phyloP scores from a whole-genome alignment of 441 rosid species.

The Corymbia calophylla region DNA sequence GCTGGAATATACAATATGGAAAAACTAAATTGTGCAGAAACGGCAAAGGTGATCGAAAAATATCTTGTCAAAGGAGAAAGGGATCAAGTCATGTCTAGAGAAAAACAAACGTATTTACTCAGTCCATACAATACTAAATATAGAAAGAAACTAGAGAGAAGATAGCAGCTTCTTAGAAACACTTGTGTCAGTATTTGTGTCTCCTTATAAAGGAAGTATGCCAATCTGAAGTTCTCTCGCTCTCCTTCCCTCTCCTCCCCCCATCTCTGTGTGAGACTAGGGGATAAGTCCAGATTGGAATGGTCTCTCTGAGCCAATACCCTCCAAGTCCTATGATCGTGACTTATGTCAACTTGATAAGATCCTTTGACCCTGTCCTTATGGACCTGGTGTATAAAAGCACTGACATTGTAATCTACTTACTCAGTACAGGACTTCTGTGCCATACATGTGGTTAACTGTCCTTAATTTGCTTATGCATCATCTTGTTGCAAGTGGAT shows the following conservation, averaged over 20 bases:
- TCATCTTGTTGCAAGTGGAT: background rate
- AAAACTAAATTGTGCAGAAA: background rate
- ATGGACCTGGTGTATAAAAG: background rate
- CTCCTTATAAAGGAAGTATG: background rate
- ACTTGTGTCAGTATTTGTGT: background rate
- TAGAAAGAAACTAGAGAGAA: background rate
- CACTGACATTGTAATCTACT: background rate
- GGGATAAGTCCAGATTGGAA: background rate
- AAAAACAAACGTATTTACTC: background rate
- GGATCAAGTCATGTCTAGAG: background rate
- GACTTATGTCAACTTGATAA: background rate
- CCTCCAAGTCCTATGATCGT: background rate
- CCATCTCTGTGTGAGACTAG: background rate
- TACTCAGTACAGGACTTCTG: background rate
- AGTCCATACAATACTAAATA: background rate
- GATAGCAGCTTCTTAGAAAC: background rate
- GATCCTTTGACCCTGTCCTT: background rate
- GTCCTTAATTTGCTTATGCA: background rate
- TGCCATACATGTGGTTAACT: background rate
- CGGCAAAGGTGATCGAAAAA: background rate
- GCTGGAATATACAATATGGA: background rate
- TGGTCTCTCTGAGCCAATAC: background rate
- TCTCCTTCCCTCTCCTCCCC: rapidly evolving
- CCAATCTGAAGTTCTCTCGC: background rate
- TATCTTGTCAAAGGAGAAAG: background rate